These are phyloP conservation scores for Trypanosoma scelopori DNA, from an alignment of 208 protist species.

Conservation along the genomic window DNA sequence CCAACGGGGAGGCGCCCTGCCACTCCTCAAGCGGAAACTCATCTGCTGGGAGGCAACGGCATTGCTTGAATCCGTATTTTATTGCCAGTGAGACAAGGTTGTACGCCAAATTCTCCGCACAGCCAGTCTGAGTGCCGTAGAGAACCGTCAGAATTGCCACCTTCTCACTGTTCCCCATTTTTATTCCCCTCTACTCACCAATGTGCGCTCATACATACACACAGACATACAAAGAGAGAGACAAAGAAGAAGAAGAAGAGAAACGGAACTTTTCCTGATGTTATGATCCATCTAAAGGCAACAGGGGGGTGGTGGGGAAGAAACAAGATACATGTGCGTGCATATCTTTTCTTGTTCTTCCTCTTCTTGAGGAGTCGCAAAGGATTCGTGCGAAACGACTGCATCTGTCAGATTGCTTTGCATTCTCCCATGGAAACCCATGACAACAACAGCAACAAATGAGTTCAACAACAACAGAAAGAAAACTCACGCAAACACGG, in stretches of 20 bases:
- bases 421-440: too few relatives aligned
- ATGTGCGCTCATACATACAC: constrained; percentile 2
- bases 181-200: background rate
- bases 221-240: constrained; percentile 7
- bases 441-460: too few relatives aligned
- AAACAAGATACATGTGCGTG: background rate
- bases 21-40: constrained; percentile 52
- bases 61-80: constrained; percentile 38
- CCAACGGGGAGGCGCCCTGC: constrained; percentile 34
- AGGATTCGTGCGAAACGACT: too few relatives aligned
- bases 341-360: background rate
- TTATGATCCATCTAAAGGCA: background rate
- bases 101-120: constrained; percentile 64
- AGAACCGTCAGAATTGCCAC: constrained; percentile 51
- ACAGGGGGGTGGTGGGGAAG: too few relatives aligned
- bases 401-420: too few relatives aligned
- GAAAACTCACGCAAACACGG: too few relatives aligned
- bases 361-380: too few relatives aligned
- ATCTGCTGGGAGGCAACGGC: constrained; percentile 65
- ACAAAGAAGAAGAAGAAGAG: constrained; percentile 12
- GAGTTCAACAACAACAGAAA: too few relatives aligned
- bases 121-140: constrained; percentile 84
- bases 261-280: background rate
- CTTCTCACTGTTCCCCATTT: background rate
- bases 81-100: constrained; percentile 58